Evolutionary conservation across 371 early-diverging fungal species (phyloP).

Genomic region (Paraphysoderma sedebokerense): DNA sequence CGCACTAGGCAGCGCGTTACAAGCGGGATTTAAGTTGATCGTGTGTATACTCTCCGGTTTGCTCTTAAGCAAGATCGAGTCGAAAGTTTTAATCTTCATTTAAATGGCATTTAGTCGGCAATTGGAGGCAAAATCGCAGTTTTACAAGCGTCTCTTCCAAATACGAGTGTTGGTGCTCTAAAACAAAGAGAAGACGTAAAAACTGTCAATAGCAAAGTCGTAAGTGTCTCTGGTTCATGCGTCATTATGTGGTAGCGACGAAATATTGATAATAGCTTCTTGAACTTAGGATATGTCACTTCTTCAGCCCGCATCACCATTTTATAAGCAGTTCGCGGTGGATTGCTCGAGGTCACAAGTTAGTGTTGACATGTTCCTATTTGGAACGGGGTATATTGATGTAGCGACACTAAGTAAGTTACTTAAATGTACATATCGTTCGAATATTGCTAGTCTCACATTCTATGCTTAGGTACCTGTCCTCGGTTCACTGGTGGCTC

Average conservation of each 20-base stretch:
- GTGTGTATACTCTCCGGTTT: too few relatives aligned
- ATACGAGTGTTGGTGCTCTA: conserved; percentile 56
- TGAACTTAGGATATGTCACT: conserved; percentile 15
- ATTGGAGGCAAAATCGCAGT: conserved; percentile 84
- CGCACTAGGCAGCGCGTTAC: conserved; percentile 70
- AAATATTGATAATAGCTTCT: too few relatives aligned
- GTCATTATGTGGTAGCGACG: background rate
- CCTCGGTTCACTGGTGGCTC: conserved; percentile 91
- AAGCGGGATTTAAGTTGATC: conserved; percentile 66
- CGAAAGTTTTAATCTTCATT: background rate
- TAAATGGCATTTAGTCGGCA: conserved; percentile 19
- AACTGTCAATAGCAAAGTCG: conserved; percentile 50
- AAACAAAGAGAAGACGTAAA: conserved; percentile 74
- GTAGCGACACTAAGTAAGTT: conserved; percentile 67
- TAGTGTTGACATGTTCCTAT: conserved; percentile 81
- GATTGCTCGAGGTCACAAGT: conserved; percentile 84
- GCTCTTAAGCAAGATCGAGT: background rate
- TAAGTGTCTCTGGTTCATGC: conserved; percentile 8
- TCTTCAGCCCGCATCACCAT: conserved; percentile 59
- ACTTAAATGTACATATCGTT: conserved; percentile 3
- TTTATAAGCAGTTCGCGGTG: conserved; percentile 88
- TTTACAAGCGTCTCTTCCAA: conserved; percentile 67
- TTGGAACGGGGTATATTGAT: conserved; percentile 78
- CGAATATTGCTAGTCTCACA: background rate
- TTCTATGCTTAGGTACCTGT: conserved; percentile 27